Conservation (phyloP, 768 basidiomycete genomes). For the Tulasnella calospora region DNA sequence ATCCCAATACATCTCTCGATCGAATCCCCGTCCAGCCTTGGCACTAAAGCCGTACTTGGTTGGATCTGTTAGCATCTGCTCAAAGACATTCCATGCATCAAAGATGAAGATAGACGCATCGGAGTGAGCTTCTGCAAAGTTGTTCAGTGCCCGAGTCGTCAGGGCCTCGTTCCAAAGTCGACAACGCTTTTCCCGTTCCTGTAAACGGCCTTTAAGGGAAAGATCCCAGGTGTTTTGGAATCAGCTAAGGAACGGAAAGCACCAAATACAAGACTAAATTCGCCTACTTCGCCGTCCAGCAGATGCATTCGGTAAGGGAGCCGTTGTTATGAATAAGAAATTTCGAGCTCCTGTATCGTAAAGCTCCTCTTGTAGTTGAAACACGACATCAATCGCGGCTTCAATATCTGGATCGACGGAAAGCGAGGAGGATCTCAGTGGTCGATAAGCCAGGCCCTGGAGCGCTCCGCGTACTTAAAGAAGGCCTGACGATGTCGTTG, state of each 20-base stretch:
- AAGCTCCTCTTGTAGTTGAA: conserved; percentile 46
- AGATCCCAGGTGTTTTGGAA: not conserved
- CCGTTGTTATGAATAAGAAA: conserved; percentile 58
- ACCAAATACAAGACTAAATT: no score
- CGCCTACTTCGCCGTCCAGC: not conserved
- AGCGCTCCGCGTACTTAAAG: not conserved
- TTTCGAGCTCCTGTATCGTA: conserved; percentile 49
- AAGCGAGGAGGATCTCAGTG: no score
- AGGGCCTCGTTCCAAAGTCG: conserved; percentile 49
- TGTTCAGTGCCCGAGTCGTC: conserved; percentile 30
- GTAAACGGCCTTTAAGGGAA: not conserved
- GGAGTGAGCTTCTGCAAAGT: conserved; percentile 42
- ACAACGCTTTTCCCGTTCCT: not conserved
- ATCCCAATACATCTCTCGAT: conserved; percentile 7
- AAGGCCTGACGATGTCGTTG: conserved; percentile 45
- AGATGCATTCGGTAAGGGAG: conserved; percentile 49
- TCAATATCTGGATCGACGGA: not conserved
- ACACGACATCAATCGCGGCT: conserved; percentile 38
- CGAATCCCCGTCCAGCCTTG: conserved; percentile 33
- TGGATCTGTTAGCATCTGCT: conserved; percentile 47
- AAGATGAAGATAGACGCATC: conserved; percentile 49
- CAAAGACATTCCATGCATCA: conserved; percentile 40
- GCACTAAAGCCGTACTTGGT: conserved; percentile 40
- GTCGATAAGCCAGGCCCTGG: no score
- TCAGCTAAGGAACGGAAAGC: not conserved